Percentiles rank a stretch among this genome's conserved stretches.
Evolutionary conservation across 805 yeast genomes (phyloP).

Genomic region (Zygosaccharomyces lentus): DNA sequence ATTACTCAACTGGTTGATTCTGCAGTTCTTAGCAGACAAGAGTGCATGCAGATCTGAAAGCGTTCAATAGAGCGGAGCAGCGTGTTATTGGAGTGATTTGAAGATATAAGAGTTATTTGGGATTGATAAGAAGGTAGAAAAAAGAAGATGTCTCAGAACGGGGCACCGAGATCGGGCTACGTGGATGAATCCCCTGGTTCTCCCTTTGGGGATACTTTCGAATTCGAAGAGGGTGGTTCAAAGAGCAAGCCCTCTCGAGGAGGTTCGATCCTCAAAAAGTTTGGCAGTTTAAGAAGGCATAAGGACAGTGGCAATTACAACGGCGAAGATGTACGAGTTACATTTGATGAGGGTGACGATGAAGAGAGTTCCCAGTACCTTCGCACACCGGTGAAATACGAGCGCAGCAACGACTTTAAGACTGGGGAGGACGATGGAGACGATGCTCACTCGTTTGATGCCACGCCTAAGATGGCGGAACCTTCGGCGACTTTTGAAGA

Average conservation of each 20-base stretch:
- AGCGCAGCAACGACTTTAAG: slow-evolving; percentile 7
- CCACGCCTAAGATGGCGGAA: slow-evolving; percentile 23
- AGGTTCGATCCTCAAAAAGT: slow-evolving; percentile 17
- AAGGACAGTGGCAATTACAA: slow-evolving; percentile 2
- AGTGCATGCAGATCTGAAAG: background rate
- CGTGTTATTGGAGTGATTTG: background rate
- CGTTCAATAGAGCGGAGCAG: background rate
- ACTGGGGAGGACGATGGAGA: slow-evolving; percentile 16
- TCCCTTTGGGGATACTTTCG: slow-evolving; percentile 31
- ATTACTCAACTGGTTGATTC: background rate
- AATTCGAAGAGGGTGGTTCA: slow-evolving; percentile 19
- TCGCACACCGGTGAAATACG: background rate
- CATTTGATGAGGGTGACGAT: slow-evolving; percentile 16
- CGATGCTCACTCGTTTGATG: slow-evolving; percentile 27
- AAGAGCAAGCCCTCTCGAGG: slow-evolving; percentile 10
- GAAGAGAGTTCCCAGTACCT: slow-evolving; percentile 8
- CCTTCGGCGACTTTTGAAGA: slow-evolving; percentile 26
- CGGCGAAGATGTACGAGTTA: slow-evolving; percentile 12
- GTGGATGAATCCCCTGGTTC: slow-evolving; percentile 21
- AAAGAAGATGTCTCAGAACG: slow-evolving; percentile 6
- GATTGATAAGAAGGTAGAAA: background rate
- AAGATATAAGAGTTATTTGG: background rate
- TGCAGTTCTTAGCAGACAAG: background rate
- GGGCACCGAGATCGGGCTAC: slow-evolving; percentile 9
- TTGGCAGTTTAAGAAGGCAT: slow-evolving; percentile 11